These are phyloP conservation scores for Daldinia grandis DNA, from an alignment of 495 filamentous ascomycete species.

Conservation along the genomic window DNA sequence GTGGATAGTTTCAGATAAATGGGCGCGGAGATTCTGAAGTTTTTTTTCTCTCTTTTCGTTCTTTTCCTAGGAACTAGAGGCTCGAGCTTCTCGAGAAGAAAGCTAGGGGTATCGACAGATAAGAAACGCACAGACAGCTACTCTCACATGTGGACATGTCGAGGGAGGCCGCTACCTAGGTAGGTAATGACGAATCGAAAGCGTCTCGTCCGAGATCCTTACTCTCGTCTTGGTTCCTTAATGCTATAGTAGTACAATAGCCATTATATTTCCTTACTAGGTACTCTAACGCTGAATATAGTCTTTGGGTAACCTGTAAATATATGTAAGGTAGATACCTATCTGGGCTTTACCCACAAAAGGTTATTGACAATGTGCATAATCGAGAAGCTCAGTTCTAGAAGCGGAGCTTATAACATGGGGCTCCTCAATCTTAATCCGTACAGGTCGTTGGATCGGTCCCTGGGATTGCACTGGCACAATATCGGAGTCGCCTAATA, in stretches of 20 bases:
- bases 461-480: constrained; percentile 16
- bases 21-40: neutral
- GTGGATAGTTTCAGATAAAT: constrained; percentile 7
- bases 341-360: neutral
- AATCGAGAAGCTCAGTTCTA: constrained; percentile 13
- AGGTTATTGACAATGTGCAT: neutral
- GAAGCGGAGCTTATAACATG: constrained; percentile 24
- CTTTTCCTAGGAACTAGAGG: neutral
- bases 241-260: neutral
- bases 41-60: neutral
- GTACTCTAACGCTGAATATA: neutral
- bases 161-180: constrained; percentile 20
- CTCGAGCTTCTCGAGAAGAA: constrained; percentile 8
- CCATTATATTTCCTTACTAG: neutral
- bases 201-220: constrained; percentile 22
- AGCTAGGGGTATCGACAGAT: constrained; percentile 4
- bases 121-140: constrained; percentile 26
- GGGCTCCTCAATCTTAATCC: constrained; percentile 18
- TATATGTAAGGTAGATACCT: neutral
- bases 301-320: too few relatives aligned
- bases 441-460: constrained; percentile 15
- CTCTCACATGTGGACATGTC: constrained; percentile 33
- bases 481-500: neutral
- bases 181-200: constrained; percentile 25
- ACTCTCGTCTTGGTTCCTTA: neutral